These are phyloP conservation scores for Calonectria naviculata DNA, from an alignment of 2,329 filamentous ascomycete species.

Conservation along the genomic window DNA sequence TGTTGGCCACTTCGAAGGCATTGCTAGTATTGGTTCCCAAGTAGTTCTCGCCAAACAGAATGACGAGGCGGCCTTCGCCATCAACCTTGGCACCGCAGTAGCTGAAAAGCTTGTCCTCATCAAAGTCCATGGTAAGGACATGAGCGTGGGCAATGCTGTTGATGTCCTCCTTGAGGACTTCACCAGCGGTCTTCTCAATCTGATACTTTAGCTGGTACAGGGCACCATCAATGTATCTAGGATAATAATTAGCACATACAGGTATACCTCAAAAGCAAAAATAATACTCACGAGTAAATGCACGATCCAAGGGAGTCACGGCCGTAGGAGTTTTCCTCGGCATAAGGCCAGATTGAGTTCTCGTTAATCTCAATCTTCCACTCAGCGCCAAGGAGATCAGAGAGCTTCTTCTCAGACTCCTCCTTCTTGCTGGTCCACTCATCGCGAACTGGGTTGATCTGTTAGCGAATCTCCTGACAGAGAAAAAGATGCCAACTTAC, in stretches of 20 bases:
- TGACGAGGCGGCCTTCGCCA: conserved; percentile 55
- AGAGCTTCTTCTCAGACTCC: conserved; percentile 56
- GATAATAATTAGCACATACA: background rate
- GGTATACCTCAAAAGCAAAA: too few species aligned
- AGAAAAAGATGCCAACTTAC: conserved; percentile 44
- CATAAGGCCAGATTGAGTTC: conserved; percentile 59
- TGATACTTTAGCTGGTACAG: conserved; percentile 54
- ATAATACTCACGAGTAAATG: conserved; percentile 52
- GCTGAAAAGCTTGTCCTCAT: conserved; percentile 52
- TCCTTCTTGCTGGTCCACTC: conserved; percentile 60
- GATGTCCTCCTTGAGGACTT: conserved; percentile 56
- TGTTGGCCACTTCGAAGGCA: conserved; percentile 48
- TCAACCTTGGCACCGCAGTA: conserved; percentile 58
- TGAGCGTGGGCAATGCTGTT: conserved; percentile 58
- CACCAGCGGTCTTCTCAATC: conserved; percentile 47
- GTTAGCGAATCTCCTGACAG: background rate
- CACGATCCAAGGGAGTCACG: conserved; percentile 56
- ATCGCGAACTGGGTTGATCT: conserved; percentile 57
- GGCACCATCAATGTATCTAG: conserved; percentile 58
- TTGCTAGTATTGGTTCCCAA: conserved; percentile 59
- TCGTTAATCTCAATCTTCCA: conserved; percentile 64
- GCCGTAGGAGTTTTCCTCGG: conserved; percentile 51
- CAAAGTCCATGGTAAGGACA: conserved; percentile 58
- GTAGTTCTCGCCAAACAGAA: conserved; percentile 56
- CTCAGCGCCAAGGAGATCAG: conserved; percentile 54